phyloP scores from a whole-genome alignment of 164 flowering plant genomes.

The Aristolochia fimbriata region DNA sequence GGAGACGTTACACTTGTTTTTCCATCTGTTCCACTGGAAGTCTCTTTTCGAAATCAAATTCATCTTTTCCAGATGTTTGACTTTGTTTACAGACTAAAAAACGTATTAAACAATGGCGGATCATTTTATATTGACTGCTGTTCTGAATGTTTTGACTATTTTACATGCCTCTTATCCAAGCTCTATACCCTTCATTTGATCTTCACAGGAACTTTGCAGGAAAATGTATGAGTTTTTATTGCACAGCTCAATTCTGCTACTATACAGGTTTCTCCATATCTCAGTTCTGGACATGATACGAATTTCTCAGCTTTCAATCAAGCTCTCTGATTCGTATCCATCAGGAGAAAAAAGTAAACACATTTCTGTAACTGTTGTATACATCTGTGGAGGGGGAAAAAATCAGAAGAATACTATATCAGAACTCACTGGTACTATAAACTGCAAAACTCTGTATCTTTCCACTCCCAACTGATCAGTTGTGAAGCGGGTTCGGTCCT shows the following conservation, averaged over 20 bases:
- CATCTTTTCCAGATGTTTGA: too few relatives aligned
- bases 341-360: not conserved
- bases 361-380: not conserved
- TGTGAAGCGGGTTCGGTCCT: conserved; percentile 38
- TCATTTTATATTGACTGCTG: too few relatives aligned
- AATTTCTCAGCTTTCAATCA: not conserved
- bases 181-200: too few relatives aligned
- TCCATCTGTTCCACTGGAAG: too few relatives aligned
- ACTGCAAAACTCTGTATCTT: conserved; percentile 4
- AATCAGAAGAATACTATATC: not conserved
- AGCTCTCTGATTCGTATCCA: not conserved
- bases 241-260: not conserved
- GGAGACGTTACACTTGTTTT: too few relatives aligned
- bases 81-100: too few relatives aligned
- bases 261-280: not conserved
- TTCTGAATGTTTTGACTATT: too few relatives aligned
- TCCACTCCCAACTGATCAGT: conserved; percentile 15
- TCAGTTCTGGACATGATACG: not conserved
- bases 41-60: too few relatives aligned
- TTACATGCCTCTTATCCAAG: too few relatives aligned
- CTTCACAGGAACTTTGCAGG: too few relatives aligned
- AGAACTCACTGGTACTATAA: conserved; percentile 1
- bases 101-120: too few relatives aligned
- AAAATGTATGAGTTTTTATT: too few relatives aligned
- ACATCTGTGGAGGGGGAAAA: not conserved